These are phyloP conservation scores for Calocera viscosa DNA, from an alignment of 768 basidiomycete genomes.

Conservation along the genomic window DNA sequence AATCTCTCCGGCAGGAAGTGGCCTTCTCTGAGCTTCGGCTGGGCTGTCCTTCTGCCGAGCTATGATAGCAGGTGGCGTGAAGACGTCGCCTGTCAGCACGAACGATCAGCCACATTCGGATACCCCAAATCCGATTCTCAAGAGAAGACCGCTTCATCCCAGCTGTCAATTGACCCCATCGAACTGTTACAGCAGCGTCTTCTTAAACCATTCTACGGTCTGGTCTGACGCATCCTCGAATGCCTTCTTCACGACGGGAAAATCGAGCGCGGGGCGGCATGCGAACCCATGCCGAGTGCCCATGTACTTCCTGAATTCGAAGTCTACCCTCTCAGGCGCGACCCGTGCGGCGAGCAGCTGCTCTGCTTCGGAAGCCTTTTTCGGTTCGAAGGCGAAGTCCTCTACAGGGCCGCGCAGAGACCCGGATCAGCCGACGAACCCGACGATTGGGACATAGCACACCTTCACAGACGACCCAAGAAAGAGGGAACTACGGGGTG, in stretches of 20 bases:
- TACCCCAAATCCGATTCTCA: too few species aligned
- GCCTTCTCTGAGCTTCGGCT: too few species aligned
- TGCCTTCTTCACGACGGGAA: slow-evolving; percentile 34
- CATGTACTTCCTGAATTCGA: slow-evolving; percentile 30
- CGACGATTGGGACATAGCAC: neutral
- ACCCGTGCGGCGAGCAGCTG: neutral
- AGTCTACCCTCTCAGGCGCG: slow-evolving; percentile 22
- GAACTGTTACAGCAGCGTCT: slow-evolving; percentile 26
- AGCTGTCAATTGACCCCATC: too few species aligned
- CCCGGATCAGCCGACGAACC: neutral
- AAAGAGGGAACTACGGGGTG: neutral
- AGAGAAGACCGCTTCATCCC: too few species aligned
- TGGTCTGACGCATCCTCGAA: slow-evolving; percentile 37
- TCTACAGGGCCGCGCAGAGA: neutral
- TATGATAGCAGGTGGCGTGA: too few species aligned
- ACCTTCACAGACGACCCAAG: neutral
- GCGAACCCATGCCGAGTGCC: slow-evolving; percentile 42
- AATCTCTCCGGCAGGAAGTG: too few species aligned
- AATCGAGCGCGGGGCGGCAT: slow-evolving; percentile 33
- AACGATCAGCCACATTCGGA: too few species aligned
- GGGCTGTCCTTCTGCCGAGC: too few species aligned
- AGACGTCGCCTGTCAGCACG: too few species aligned
- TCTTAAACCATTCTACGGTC: slow-evolving; percentile 33
- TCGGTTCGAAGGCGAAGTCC: neutral
- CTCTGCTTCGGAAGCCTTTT: neutral